Base-by-base conservation (phyloP, 176 grass and related monocot species). In the Avena eriantha region DNA sequence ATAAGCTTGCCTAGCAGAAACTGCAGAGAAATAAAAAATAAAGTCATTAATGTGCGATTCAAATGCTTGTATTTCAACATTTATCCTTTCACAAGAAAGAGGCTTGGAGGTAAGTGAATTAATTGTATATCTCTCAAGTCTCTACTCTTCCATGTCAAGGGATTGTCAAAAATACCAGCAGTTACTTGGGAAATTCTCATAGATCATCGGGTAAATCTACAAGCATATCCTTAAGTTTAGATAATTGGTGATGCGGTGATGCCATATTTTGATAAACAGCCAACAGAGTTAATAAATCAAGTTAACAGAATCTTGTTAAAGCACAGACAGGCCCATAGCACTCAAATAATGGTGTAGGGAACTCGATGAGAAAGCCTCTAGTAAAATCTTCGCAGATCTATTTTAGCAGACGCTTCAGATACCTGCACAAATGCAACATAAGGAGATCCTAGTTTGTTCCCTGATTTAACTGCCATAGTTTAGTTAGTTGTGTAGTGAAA, bases 1-100 rank as follows among this genome's bases (percentile, higher is more conserved):
- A 92, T 98, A 98, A 70, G 85, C 60, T 95, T 89, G 93, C 88
- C 91, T 91, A 84, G 92, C 90, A 87, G 93, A 94, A 88, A 98
- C 96, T 98, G 90, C 39, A 69, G 73, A 86, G 36, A 89, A 88
- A 87, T 16, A 89, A 64, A 59, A 74, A 67, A 74, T 15, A 89
- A 80, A 56, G 18, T n/a, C 58, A 57, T 68, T 22, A 69, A 80
- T 55, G 66, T 48, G 41, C 80, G 73, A 54, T 12, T 41, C 73
- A 74, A 79, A 43, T 10, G 21, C 24, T 34, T 49, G 33, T 29
- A 75, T 84, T 72, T 49, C 46, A 8, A 51, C 72, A 75, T 75
- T 75, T 75, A 10, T 18, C 47, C 72, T 31, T 29, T 4, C 68
- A n/a, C 5, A 58, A 60, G 53, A 60, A 9, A 71, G 49, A 22